A percentile compares a stretch with the other conserved stretches of the same genome.
Conservation (phyloP, 2,329 filamentous ascomycete species). For the Mycosphaerella arachidis region DNA sequence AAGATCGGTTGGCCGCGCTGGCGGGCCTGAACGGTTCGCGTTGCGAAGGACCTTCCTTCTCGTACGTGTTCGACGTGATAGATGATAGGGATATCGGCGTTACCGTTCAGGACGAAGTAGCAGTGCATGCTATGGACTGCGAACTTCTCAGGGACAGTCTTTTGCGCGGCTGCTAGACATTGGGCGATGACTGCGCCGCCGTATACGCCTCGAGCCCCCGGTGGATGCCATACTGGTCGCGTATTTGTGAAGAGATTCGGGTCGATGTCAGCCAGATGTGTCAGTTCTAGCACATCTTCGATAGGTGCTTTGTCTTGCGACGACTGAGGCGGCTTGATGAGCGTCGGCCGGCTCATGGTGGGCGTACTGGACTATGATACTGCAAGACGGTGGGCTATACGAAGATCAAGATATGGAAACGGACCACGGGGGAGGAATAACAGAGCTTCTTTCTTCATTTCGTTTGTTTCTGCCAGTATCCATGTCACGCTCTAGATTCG, state of each 20-base stretch:
- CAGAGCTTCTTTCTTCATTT: not conserved
- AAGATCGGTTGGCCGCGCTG: constrained; percentile 89
- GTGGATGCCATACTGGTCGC: constrained; percentile 84
- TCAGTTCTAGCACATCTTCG: constrained; percentile 85
- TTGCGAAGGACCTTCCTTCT: constrained; percentile 83
- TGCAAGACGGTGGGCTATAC: not conserved
- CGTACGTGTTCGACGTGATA: constrained; percentile 94
- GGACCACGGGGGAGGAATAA: not conserved
- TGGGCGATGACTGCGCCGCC: constrained; percentile 93
- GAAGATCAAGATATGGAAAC: not conserved
- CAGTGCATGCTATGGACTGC: constrained; percentile 95
- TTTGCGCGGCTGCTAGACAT: constrained; percentile 79
- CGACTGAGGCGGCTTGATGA: constrained; percentile 70
- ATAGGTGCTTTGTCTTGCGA: constrained; percentile 72
- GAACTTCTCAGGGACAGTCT: constrained; percentile 76
- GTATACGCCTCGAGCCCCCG: constrained; percentile 87
- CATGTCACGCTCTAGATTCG: not conserved
- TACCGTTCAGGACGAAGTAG: constrained; percentile 93
- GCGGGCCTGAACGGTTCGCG: constrained; percentile 89
- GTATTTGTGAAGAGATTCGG: constrained; percentile 94
- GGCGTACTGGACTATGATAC: constrained; percentile 6
- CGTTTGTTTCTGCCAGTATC: not conserved
- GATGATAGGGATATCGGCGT: constrained; percentile 76
- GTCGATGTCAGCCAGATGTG: constrained; percentile 69
- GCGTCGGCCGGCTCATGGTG: constrained; percentile 31